Evolutionary conservation across 2,329 filamentous ascomycete genomes (phyloP).

Genomic region (Tolypocladium tropicale): DNA sequence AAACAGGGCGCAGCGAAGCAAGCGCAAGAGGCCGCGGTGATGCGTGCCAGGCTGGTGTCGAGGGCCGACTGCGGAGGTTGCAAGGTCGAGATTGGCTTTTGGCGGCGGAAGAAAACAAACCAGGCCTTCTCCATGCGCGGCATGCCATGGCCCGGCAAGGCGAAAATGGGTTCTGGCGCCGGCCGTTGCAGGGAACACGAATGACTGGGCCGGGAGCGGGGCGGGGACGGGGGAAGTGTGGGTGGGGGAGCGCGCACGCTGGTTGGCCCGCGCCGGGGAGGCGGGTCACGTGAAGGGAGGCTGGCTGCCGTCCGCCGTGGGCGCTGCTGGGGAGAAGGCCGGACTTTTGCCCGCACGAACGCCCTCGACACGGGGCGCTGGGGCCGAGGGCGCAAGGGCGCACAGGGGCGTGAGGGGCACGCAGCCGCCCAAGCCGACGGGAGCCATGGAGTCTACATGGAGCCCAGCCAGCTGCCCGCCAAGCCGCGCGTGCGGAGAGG

Average conservation of each 20-base stretch:
- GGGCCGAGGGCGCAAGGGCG: not conserved
- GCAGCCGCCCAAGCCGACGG: too few species aligned
- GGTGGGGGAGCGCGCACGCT: not conserved
- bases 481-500: too few species aligned
- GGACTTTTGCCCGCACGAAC: too few species aligned
- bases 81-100: slow-evolving; percentile 2
- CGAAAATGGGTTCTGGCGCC: not conserved
- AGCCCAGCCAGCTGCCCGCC: too few species aligned
- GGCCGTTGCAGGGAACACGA: not conserved
- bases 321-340: not conserved
- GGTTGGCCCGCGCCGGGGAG: not conserved
- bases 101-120: not conserved
- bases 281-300: not conserved
- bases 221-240: not conserved
- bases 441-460: too few species aligned
- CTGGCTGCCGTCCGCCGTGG: not conserved
- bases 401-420: too few species aligned
- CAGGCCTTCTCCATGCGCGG: not conserved
- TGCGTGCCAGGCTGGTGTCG: slow-evolving; percentile 10
- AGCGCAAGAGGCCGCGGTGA: not conserved
- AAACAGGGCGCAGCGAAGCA: too few species aligned
- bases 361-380: too few species aligned
- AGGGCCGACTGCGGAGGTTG: slow-evolving; percentile 21
- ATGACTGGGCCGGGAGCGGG: not conserved
- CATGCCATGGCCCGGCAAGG: not conserved